Percentiles rank a stretch among this genome's conserved stretches.
phyloP scores from a whole-genome alignment of 2,329 filamentous ascomycete genomes.

The Claviceps paspali region DNA sequence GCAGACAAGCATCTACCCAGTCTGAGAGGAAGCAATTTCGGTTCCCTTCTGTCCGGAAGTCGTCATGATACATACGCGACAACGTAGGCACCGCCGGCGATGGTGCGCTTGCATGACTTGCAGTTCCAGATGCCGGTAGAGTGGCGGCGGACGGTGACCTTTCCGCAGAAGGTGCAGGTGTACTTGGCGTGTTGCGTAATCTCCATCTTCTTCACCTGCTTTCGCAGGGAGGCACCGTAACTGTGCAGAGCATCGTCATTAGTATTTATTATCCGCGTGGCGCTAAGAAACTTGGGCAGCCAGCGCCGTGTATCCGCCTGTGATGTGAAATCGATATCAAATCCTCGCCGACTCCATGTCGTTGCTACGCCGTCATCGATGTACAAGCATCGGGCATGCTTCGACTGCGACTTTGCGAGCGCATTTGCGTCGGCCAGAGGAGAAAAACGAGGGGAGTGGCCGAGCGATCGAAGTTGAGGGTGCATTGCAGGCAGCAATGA shows the following conservation, averaged over 20 bases:
- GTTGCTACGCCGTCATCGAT: no score
- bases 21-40: neutral
- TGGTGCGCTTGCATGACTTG: slow-evolving; percentile 83
- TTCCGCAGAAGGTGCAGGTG: slow-evolving; percentile 96
- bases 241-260: slow-evolving; percentile 25
- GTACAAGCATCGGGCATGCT: neutral
- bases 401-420: neutral
- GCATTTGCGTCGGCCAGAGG: neutral
- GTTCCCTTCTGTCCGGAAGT: neutral
- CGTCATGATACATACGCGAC: slow-evolving; percentile 63
- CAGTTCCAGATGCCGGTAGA: slow-evolving; percentile 95
- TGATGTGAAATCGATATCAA: no score
- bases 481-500: neutral
- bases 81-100: slow-evolving; percentile 64
- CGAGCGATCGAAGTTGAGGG: slow-evolving; percentile 1
- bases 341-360: no score
- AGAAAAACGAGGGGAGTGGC: neutral
- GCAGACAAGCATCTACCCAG: neutral
- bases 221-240: slow-evolving; percentile 98
- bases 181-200: slow-evolving; percentile 97
- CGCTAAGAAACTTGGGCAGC: no score
- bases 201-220: slow-evolving; percentile 98
- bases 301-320: neutral
- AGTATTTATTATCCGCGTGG: no score
- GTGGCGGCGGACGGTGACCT: slow-evolving; percentile 82